Percentiles rank a stretch among this genome's conserved stretches.
phyloP scores from a whole-genome alignment of 164 flowering plant species.

The Vitis riparia region DNA sequence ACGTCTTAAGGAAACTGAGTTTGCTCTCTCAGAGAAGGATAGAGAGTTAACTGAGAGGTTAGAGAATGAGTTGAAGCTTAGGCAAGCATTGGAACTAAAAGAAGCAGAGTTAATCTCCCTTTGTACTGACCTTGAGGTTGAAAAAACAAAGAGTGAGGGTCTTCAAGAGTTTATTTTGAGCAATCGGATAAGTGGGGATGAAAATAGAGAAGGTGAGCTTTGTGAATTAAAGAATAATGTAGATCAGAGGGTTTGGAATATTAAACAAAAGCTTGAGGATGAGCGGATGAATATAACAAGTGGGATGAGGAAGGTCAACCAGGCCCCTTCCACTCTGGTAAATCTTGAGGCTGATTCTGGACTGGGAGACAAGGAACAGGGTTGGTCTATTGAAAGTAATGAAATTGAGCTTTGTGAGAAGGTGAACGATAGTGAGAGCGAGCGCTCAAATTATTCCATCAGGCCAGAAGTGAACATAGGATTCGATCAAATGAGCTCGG shows the following conservation, averaged over 20 bases:
- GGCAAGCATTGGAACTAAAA: conserved; percentile 51
- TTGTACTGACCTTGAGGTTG: conserved; percentile 28
- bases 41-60: conserved; percentile 45
- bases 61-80: conserved; percentile 52
- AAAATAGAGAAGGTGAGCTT: conserved; percentile 38
- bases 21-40: conserved; percentile 56
- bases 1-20: conserved; percentile 54
- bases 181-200: conserved; percentile 23
- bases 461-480: too few species aligned
- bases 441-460: too few species aligned
- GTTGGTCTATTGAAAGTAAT: conserved; percentile 11
- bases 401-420: conserved; percentile 29
- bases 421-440: too few species aligned
- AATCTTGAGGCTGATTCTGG: conserved; percentile 10
- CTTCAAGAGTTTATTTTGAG: conserved; percentile 17
- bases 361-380: conserved; percentile 15
- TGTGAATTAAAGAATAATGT: conserved; percentile 49
- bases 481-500: conserved; percentile 45
- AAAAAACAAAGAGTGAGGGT: conserved; percentile 31
- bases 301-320: conserved; percentile 20
- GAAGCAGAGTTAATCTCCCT: conserved; percentile 49
- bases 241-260: conserved; percentile 56
- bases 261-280: conserved; percentile 54
- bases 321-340: background rate
- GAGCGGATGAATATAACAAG: conserved; percentile 23